Evolutionary conservation across 805 yeast genomes (phyloP).

Genomic region (Pichia membranifaciens): DNA sequence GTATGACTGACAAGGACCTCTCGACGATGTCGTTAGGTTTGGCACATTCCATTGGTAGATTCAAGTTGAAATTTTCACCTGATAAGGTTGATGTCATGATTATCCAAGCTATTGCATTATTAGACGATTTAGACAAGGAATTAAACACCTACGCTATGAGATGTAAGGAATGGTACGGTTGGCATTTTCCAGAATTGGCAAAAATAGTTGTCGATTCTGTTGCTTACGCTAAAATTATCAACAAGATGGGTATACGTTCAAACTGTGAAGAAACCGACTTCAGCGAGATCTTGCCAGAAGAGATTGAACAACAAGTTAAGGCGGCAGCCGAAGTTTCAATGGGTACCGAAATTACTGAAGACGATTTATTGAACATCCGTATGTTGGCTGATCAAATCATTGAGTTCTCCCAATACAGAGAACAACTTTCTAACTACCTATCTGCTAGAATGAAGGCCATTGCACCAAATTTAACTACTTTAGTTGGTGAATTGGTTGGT

Average conservation of each 20-base stretch:
- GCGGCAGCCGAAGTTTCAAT: constrained; percentile 97
- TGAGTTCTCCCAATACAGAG: constrained; percentile 94
- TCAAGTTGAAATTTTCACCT: constrained; percentile 93
- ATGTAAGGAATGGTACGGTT: constrained; percentile 99
- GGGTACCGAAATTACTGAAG: constrained; percentile 98
- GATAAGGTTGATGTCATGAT: constrained; percentile 99
- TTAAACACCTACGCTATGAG: constrained; percentile 98
- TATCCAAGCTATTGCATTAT: constrained; percentile 94
- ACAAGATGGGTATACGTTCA: constrained; percentile 90
- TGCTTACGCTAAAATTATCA: constrained; percentile 90
- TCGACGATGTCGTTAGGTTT: constrained; percentile 96
- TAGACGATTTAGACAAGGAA: constrained; percentile 96
- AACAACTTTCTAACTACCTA: constrained; percentile 86
- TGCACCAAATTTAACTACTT: constrained; percentile 93
- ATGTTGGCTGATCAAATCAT: constrained; percentile 94
- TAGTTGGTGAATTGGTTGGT: constrained; percentile 97
- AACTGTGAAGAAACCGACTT: constrained; percentile 88
- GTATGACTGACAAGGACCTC: constrained; percentile 76
- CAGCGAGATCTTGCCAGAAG: constrained; percentile 88
- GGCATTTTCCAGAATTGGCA: constrained; percentile 99
- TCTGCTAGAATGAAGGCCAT: constrained; percentile 96
- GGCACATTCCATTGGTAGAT: constrained; percentile 98
- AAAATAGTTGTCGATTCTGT: constrained; percentile 93
- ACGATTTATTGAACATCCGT: constrained; percentile 80
- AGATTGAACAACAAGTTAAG: constrained; percentile 85